Evolutionary conservation across 768 basidiomycete species (phyloP).

Genomic region (Clitopilus passeckerianus): DNA sequence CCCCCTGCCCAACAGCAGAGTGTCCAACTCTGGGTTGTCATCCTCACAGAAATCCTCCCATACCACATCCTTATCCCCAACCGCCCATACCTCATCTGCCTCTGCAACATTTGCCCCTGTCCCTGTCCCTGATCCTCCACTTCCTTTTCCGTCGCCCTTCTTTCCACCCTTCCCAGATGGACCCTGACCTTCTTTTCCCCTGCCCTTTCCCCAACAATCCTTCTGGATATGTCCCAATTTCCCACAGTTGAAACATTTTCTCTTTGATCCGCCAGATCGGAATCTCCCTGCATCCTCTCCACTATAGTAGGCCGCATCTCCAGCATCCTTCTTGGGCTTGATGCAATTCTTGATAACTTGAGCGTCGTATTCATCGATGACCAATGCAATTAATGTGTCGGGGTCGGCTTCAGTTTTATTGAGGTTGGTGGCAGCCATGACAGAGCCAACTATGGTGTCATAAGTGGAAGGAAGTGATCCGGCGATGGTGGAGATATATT

Average conservation of each 20-base stretch:
- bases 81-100: slow-evolving; percentile 2
- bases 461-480: slow-evolving; percentile 11
- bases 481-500: slow-evolving; percentile 4
- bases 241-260: slow-evolving; percentile 24
- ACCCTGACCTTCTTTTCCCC: slow-evolving; percentile 29
- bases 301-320: slow-evolving; percentile 1
- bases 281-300: not conserved
- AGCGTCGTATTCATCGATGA: not conserved
- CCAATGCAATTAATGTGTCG: not conserved
- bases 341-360: not conserved
- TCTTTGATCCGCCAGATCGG: not conserved
- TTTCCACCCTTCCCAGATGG: slow-evolving; percentile 11
- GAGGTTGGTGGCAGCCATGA: slow-evolving; percentile 7
- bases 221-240: slow-evolving; percentile 21
- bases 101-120: slow-evolving; percentile 1
- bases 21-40: not conserved
- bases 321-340: not conserved
- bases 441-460: slow-evolving; percentile 9
- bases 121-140: not conserved
- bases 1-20: not conserved
- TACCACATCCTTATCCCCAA: slow-evolving; percentile 5
- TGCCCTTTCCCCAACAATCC: slow-evolving; percentile 32
- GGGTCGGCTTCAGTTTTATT: slow-evolving; percentile 1
- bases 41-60: slow-evolving; percentile 2
- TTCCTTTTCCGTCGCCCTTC: slow-evolving; percentile 1